Percentiles rank a stretch among this genome's conserved stretches.
Evolutionary conservation across 1,284 basidiomycete genomes (phyloP).

Genomic region (Ganoderma multipileum): DNA sequence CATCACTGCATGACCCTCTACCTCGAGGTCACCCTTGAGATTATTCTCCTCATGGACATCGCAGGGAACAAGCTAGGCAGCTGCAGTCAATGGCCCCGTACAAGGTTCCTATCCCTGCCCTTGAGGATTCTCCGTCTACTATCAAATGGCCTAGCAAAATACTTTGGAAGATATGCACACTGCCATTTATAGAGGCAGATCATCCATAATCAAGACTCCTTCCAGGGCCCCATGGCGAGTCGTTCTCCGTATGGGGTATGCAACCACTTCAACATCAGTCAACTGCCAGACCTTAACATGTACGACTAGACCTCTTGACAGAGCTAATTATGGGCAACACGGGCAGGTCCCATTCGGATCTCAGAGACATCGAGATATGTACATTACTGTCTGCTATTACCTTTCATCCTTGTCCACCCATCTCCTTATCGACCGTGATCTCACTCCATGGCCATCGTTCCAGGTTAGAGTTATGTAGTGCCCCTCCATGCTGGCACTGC

Average conservation of each 20-base stretch:
- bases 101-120: too few species aligned
- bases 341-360: conserved; percentile 83
- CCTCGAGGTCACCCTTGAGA: too few species aligned
- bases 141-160: too few species aligned
- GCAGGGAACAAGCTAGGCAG: too few species aligned
- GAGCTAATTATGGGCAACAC: conserved; percentile 87
- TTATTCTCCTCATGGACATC: too few species aligned
- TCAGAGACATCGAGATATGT: conserved; percentile 79
- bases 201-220: conserved; percentile 68
- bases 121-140: too few species aligned
- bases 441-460: not conserved
- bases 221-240: conserved; percentile 71
- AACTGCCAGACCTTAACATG: conserved; percentile 50
- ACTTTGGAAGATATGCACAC: too few species aligned
- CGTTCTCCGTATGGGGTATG: not conserved
- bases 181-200: too few species aligned
- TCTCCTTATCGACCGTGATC: not conserved
- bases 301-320: conserved; percentile 83
- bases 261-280: too few species aligned
- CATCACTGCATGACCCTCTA: too few species aligned
- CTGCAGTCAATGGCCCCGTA: too few species aligned
- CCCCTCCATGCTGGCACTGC: conserved; percentile 82
- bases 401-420: not conserved
- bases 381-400: not conserved
- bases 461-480: conserved; percentile 89